A percentile compares a stretch with the other conserved stretches of the same genome.
Conservation (phyloP, 176 grass and related monocot species). For the Elaeis guineensis region DNA sequence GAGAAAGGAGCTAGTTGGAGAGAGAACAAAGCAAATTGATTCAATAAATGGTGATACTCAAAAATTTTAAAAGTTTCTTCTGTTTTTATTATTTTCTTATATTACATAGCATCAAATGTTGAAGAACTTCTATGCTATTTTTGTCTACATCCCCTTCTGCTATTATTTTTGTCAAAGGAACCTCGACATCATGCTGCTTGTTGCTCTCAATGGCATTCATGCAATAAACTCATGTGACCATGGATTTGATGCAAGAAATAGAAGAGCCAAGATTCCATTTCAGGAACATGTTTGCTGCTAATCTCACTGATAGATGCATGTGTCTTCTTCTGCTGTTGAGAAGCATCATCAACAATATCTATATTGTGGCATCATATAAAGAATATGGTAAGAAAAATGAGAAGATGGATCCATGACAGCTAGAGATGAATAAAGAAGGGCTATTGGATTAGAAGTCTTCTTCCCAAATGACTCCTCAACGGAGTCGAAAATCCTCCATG, state of each 20-base stretch:
- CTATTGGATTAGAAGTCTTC: too few species aligned
- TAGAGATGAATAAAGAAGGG: too few species aligned
- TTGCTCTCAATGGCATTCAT: constrained; percentile 52
- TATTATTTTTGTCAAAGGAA: constrained; percentile 33
- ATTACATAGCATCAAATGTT: constrained; percentile 10
- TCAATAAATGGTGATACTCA: too few species aligned
- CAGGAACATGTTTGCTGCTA: constrained; percentile 57
- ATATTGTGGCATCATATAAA: constrained; percentile 21
- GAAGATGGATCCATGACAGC: too few species aligned
- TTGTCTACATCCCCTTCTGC: neutral
- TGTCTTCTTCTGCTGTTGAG: constrained; percentile 67
- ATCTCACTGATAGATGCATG: constrained; percentile 54
- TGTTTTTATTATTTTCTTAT: too few species aligned
- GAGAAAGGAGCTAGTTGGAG: too few species aligned
- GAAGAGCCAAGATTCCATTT: constrained; percentile 42
- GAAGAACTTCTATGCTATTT: constrained; percentile 42
- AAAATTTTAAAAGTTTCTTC: too few species aligned
- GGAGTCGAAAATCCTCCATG: too few species aligned
- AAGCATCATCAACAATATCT: constrained; percentile 54
- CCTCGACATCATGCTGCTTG: constrained; percentile 63
- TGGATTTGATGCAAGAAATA: neutral
- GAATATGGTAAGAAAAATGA: too few species aligned
- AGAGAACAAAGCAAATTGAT: neutral
- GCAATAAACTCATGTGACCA: constrained; percentile 12
- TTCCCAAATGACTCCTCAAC: too few species aligned